Evolutionary conservation across 75 land plant species (phyloP), one percentile per base, ranked within the genome.

Genomic region (Azolla pinnata): DNA sequence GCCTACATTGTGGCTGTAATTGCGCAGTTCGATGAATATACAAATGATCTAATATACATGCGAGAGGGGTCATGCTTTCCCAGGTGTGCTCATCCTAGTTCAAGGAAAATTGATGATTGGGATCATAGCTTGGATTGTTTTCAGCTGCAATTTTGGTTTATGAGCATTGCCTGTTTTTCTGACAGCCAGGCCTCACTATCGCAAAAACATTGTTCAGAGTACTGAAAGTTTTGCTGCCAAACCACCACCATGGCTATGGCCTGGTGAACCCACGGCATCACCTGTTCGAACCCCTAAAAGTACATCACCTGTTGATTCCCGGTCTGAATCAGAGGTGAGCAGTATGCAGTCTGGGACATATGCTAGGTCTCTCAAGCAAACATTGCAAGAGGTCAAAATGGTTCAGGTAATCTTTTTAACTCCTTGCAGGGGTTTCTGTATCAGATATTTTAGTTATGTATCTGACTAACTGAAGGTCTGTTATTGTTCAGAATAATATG

Each of bases 21-120:
- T 30, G 70, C 98, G 19, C 70, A 89, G 50, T 88, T 74, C 62
- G 98, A 93, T 67, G 96, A 93, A 51, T 85, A 93, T 65, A 74
- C 84, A 57, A 93, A 83, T 62, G 98, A 93, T 56, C 57, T 93
- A 2, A 82, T 93, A 34, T 81, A 83, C 75, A 46, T 86, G 81
- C 73, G 57, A 34, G 90, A 88, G 69, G 98, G 98, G 4, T 85
- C 96, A 31, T 83, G 90, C 77, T 81, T 93, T 66, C 90, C 90
- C 7, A 89, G 85, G 97, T 91, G 58, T 31, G 20, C 29, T 29
- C 30, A n/a, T 7, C 68, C 44, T 35, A 12, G 40, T 35, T 12
- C 12, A 5, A 35, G 40, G 12, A 12, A 5, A 35, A 35, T 35
- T 35, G 5, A 35, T 35, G 5, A 35, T 5, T 35, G 40, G n/a